Evolutionary conservation across 805 yeast genomes (phyloP).

Genomic region (Monosporozyma aerobia): DNA sequence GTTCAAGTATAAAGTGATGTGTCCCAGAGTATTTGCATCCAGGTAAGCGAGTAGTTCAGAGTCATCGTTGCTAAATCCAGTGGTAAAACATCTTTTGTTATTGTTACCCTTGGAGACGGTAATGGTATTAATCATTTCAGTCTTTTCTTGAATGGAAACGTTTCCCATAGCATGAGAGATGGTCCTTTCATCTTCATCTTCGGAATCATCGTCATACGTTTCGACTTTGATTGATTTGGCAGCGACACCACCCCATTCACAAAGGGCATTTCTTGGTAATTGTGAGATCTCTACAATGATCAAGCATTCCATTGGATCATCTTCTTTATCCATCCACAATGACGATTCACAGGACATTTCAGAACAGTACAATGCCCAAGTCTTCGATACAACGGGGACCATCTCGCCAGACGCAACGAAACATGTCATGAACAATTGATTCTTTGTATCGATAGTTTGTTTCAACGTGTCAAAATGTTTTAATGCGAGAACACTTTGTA

Average conservation of each 20-base stretch:
- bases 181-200: conserved; percentile 14
- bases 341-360: conserved; percentile 15
- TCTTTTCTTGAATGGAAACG: not conserved
- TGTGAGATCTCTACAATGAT: conserved; percentile 45
- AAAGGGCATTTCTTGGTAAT: conserved; percentile 53
- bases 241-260: conserved; percentile 70
- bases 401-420: conserved; percentile 36
- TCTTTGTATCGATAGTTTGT: conserved; percentile 39
- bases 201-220: conserved; percentile 38
- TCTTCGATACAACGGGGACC: conserved; percentile 27
- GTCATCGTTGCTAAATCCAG: conserved; percentile 13
- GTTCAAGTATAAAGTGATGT: not conserved
- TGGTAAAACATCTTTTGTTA: conserved; percentile 9
- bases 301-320: conserved; percentile 27
- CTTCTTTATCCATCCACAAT: conserved; percentile 18
- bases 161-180: not conserved
- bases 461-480: conserved; percentile 68
- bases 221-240: conserved; percentile 31
- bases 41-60: not conserved
- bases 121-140: not conserved
- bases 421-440: conserved; percentile 44
- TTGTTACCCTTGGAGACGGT: not conserved
- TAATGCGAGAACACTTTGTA: conserved; percentile 47
- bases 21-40: not conserved
- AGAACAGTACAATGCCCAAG: conserved; percentile 40